Evolutionary conservation across 2,329 filamentous ascomycete species (phyloP), one percentile per base, ranked within the genome.

Genomic region (Exophiala sideris): DNA sequence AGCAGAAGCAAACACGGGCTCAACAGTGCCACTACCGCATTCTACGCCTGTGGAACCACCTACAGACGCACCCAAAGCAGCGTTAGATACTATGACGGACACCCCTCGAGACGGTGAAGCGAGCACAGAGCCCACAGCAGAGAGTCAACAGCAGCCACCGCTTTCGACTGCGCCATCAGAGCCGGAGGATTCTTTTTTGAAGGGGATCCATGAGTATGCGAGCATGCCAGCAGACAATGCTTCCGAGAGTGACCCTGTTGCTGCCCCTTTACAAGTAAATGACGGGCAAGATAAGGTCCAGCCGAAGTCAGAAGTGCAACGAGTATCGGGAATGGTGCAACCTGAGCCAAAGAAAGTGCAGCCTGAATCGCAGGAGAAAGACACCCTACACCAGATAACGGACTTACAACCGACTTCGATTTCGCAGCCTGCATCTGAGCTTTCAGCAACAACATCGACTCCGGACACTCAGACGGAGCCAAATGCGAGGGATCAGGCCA

Each of bases 201-300:
- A 69, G 56, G 73, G 73, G n/a, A 76, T 76, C 48, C 67, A 75
- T 20, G 71, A 74, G 42, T 75, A 73, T 55, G 72, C 73, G 29
- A 61, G 62, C 32, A 45, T 61, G 50, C 40, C 52, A 34, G 40
- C 20, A 41, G 52, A 57, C 40, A 58, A 52, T 24, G 32, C 42
- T 3, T 29, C 50, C 6, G 44, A 32, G 11, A 45, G 42, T n/a
- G 32, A 48, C 8, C 45, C n/a, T 33, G 45, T 12, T 18, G 49
- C 38, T 35, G 40, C 56, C 6, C 7, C 38, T 48, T 34, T 38
- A 16, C 49, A 32, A 45, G 21, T 18, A 18, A 7, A 5, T 14
- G 48, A 18, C 3, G 33, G 39, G n/a, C 50, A 39, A 44, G 47
- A 44, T 20, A 6, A 24, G 12, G 41, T 20, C 12, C 46, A 32